A percentile compares a stretch with the other conserved stretches of the same genome.
Conservation (phyloP, 2,329 filamentous ascomycete species). For the Pyrenochaeta sp. region DNA sequence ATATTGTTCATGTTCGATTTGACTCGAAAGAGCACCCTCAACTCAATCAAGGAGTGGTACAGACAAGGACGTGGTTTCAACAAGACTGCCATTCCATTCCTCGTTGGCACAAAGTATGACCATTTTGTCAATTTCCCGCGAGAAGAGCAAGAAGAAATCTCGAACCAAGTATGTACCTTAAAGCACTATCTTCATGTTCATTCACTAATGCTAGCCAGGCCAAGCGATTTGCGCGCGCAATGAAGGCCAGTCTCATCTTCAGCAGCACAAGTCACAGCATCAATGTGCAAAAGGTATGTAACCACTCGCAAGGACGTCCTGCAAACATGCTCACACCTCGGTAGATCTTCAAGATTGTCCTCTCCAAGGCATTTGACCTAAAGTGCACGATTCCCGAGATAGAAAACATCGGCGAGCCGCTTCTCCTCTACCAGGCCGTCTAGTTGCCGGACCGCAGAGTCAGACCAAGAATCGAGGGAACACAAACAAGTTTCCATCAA, state of each 20-base stretch:
- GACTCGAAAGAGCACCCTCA: slow-evolving; percentile 96
- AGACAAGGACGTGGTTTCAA: slow-evolving; percentile 97
- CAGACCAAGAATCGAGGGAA: slow-evolving; percentile 19
- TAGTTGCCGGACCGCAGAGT: slow-evolving; percentile 35
- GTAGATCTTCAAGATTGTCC: slow-evolving; percentile 99
- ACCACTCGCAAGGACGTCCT: rapidly evolving
- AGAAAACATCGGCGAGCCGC: slow-evolving; percentile 94
- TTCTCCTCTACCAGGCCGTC: slow-evolving; percentile 78
- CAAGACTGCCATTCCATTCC: slow-evolving; percentile 98
- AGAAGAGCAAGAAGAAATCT: slow-evolving; percentile 98
- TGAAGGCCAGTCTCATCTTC: slow-evolving; percentile 97
- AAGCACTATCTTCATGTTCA: neutral
- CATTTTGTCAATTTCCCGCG: slow-evolving; percentile 98
- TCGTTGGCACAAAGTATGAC: slow-evolving; percentile 98
- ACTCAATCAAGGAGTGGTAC: slow-evolving; percentile 99
- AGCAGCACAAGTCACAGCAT: slow-evolving; percentile 99
- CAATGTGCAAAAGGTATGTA: slow-evolving; percentile 93
- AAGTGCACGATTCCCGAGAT: slow-evolving; percentile 99
- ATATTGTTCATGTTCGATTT: slow-evolving; percentile 99
- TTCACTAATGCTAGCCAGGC: slow-evolving; percentile 64
- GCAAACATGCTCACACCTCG: slow-evolving; percentile 35
- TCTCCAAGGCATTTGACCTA: slow-evolving; percentile 97
- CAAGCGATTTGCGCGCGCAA: slow-evolving; percentile 94
- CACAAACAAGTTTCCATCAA: slow-evolving; percentile 14
- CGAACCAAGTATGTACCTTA: slow-evolving; percentile 75